Conservation (phyloP, 148 eudicot species). For the Cornus controversa region DNA sequence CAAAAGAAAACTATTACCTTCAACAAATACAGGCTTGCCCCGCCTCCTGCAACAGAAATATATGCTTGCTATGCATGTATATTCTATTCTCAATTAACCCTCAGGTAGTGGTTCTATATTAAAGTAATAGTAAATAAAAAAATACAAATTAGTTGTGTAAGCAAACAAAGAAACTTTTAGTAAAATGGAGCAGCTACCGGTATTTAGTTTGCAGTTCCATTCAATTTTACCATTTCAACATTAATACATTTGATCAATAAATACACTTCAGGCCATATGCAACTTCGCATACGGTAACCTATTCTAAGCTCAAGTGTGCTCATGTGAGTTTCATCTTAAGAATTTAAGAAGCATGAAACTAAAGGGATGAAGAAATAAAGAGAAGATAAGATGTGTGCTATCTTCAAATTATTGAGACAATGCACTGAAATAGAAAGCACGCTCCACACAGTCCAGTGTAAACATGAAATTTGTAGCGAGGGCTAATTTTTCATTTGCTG, state of each 20-base stretch:
- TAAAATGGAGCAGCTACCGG: background rate
- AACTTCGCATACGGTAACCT: background rate
- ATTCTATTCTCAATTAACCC: background rate
- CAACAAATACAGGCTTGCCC: background rate
- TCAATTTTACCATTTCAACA: background rate
- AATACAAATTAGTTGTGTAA: background rate
- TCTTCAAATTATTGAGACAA: background rate
- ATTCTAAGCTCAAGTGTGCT: no score
- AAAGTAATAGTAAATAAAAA: no score
- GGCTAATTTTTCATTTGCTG: background rate
- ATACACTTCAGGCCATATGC: background rate
- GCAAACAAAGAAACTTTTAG: background rate
- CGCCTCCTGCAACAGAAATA: background rate
- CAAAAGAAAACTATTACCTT: background rate
- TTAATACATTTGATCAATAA: background rate
- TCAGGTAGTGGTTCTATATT: no score
- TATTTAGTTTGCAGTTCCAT: background rate
- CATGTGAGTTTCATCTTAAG: background rate
- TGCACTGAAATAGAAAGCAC: constrained; percentile 7
- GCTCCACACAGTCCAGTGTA: background rate
- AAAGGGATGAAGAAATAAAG: background rate
- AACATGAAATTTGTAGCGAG: background rate
- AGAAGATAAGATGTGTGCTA: background rate
- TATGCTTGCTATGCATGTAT: background rate
- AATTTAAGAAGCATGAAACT: background rate